Evolutionary conservation across 768 basidiomycete species (phyloP), one percentile per base, ranked within the genome.

Genomic region (Leucocoprinus leucothites): DNA sequence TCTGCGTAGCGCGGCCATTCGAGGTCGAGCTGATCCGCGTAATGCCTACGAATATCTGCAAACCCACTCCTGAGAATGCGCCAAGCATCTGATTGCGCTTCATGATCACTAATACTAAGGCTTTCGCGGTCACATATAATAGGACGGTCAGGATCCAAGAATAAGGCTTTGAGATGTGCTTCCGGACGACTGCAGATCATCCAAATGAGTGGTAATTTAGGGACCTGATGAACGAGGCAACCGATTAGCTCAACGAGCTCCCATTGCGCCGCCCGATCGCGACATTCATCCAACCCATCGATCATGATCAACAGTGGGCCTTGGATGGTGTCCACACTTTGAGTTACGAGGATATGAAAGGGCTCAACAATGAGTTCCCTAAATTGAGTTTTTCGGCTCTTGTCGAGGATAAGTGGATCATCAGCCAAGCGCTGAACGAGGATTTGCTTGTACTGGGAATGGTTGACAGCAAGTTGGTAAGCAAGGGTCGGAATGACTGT

Each of bases 141-240:
- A 8, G 9, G 46, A 18, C 18, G 26, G 16, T 48, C 26, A 14
- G 13, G 11, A 14, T 14, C 19, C 28, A 24, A 48, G 13, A 48
- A 14, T 16, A 34, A 2, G 7, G 16, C 9, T 18, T 28, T 48
- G 24, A 48, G 46, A 19, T 48, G 46, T 16, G 46, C 6, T n/a
- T 48, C 46, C 6, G 46, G 26, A 26, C 46, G 46, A 31, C 46
- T 48, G 19, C 26, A 28, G 24, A 48, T 48, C 46, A 48, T 48
- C 46, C 46, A 48, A 13, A 11, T 3, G 3, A 48, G 28, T 9
- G 46, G 46, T 7, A 48, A 34, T 3, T 34, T 34, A 3, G 22
- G 18, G 8, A 21, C 3, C 11, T 7, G 6, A 31, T 31, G 31
- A 31, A n/a, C 44, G 8, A 8, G 44, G 19, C 13, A 5, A 19